Base-by-base conservation (phyloP, 192 early-diverging fungal species). In the Backusella mclennaniae region DNA sequence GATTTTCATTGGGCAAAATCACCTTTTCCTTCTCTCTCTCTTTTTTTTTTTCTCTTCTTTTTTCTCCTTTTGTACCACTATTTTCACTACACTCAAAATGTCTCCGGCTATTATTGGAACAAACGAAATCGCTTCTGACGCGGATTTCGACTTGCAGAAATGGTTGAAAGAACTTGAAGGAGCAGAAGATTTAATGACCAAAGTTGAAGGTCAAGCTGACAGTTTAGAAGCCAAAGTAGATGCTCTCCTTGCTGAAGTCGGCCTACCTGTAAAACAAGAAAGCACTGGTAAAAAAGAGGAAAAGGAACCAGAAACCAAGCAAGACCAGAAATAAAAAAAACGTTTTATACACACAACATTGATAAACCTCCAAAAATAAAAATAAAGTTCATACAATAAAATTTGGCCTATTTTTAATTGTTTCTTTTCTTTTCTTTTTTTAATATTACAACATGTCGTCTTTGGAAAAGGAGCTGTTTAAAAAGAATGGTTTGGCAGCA, bases 381-480 rank as follows among this genome's bases (percentile, higher is more conserved):
- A 59, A 59, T 59, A 23, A 59, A 59, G 53, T 59, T 59, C 2
- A 41, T 46, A 49, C 29, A 49, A 71, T 23, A 46, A 17, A 26
- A 35, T n/a, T 69, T 38, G 3, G 21, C 6, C 19, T 21, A 49
- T 49, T 49, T 49, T 49, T 39, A n/a, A 69, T 36, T 39, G 21
- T 9, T 69, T 21, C 35, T 38, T 41, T 69, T 69, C 21, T 38
- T 35, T 67, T 66, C 33, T 31, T 67, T 75, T 67, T n/a, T 15
- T 67, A 67, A 23, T 23, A 59, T 73, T 29, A 39, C 15, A 36
- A 3, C 15, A 80, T 80, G 79, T 80, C 79, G 4, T 76, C 75
- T 19, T 63, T 80, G 35, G 75, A 80, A 41, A 80, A 73, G 42
- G 75, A 76, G 14, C 38, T 80, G 12, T 76, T 80, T 35, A 80